phyloP scores from a whole-genome alignment of 805 yeast genomes.

The Blastobotrys muscicola region DNA sequence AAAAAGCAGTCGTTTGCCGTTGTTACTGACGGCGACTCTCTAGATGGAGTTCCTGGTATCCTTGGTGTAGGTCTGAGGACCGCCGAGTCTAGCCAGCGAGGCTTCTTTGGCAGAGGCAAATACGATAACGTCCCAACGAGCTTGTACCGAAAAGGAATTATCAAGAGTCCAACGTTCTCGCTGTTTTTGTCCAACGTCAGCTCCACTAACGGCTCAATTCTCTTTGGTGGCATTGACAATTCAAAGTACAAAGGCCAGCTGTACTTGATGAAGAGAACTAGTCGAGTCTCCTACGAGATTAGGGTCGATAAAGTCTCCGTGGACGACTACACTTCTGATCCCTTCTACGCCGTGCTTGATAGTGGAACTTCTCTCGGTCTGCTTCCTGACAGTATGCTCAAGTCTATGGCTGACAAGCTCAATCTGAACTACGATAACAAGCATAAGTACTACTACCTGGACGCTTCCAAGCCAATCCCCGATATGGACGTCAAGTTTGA shows the following conservation, averaged over 20 bases:
- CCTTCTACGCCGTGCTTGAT: constrained; percentile 33
- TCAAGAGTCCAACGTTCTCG: constrained; percentile 48
- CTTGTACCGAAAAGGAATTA: constrained; percentile 46
- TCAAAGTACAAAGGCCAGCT: constrained; percentile 34
- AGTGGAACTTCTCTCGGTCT: constrained; percentile 41
- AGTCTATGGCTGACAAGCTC: constrained; percentile 2
- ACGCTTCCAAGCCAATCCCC: neutral
- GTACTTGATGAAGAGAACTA: constrained; percentile 24
- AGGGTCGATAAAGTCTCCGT: constrained; percentile 18
- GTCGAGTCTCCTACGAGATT: constrained; percentile 23
- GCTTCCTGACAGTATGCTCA: constrained; percentile 6
- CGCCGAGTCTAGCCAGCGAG: constrained; percentile 21
- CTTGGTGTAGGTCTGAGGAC: constrained; percentile 29
- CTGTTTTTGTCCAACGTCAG: constrained; percentile 40
- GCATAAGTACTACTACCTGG: constrained; percentile 6
- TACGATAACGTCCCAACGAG: constrained; percentile 55
- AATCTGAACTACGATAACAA: constrained; percentile 2
- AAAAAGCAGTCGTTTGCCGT: constrained; percentile 60
- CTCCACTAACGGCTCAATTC: constrained; percentile 18
- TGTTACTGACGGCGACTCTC: constrained; percentile 53
- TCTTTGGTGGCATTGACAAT: constrained; percentile 45
- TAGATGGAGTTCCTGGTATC: constrained; percentile 37
- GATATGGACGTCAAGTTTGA: constrained; percentile 9
- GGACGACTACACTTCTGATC: constrained; percentile 2
- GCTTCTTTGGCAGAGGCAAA: constrained; percentile 7